phyloP scores from a whole-genome alignment of 768 basidiomycete species.

The Pulveroboletus sp. region DNA sequence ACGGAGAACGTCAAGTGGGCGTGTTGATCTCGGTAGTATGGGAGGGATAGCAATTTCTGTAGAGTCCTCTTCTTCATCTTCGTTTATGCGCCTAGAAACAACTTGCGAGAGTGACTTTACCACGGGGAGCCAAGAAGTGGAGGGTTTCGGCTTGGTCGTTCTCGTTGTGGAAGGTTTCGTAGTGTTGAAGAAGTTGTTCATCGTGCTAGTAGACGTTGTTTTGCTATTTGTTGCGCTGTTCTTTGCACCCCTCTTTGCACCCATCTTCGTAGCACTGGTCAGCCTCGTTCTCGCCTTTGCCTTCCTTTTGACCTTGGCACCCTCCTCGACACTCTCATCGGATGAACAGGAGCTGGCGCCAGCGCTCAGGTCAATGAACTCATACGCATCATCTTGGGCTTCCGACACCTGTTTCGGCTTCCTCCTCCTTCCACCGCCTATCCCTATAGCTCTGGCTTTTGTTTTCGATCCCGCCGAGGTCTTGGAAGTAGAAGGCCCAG shows the following conservation, averaged over 20 bases:
- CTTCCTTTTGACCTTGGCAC: conserved; percentile 11
- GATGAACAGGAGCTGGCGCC: conserved; percentile 21
- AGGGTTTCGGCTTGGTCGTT: conserved; percentile 3
- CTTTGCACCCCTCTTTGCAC: neutral
- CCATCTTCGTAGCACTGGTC: neutral
- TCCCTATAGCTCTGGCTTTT: conserved; percentile 4
- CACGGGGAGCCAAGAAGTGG: neutral
- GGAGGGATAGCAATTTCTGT: neutral
- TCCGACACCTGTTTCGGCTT: conserved; percentile 22
- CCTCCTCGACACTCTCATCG: conserved; percentile 2
- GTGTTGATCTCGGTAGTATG: conserved; percentile 14
- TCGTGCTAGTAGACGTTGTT: conserved; percentile 1
- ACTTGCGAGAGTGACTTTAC: neutral
- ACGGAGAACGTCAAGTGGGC: conserved; percentile 29
- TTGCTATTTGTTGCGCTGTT: neutral
- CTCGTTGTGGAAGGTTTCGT: conserved; percentile 7
- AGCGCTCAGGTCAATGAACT: conserved; percentile 23
- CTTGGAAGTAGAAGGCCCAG: conserved; percentile 5
- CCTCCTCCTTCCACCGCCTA: conserved; percentile 9
- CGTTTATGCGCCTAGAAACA: neutral
- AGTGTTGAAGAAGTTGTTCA: conserved; percentile 8
- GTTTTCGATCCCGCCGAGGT: conserved; percentile 2
- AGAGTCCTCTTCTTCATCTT: conserved; percentile 11
- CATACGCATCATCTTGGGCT: conserved; percentile 27
- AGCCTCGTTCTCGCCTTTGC: neutral